phyloP scores from a whole-genome alignment of 768 basidiomycete species.

The Neoboletus subvelutipes region DNA sequence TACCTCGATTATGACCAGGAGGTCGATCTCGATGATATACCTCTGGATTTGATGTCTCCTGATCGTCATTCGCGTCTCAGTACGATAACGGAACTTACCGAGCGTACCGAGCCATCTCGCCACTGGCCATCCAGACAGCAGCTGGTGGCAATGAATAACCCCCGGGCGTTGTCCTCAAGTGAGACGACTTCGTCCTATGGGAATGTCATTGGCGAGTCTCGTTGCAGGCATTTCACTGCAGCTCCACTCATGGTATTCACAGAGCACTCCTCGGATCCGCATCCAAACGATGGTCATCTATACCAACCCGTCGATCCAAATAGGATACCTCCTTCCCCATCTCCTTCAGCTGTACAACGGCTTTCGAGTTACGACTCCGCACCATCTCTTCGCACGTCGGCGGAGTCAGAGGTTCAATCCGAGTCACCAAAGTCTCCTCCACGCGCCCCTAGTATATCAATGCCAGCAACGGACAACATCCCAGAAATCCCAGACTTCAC shows the following conservation, averaged over 20 bases:
- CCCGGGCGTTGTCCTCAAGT: constrained; percentile 36
- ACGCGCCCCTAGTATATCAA: constrained; percentile 42
- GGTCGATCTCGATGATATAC: constrained; percentile 27
- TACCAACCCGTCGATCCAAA: constrained; percentile 48
- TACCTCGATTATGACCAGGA: constrained; percentile 24
- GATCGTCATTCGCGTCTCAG: constrained; percentile 44
- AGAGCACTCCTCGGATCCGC: constrained; percentile 18
- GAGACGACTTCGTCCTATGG: constrained; percentile 61
- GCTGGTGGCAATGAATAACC: constrained; percentile 38
- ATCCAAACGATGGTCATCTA: constrained; percentile 6
- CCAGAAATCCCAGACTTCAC: constrained; percentile 55
- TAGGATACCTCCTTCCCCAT: constrained; percentile 61
- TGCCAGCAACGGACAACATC: constrained; percentile 47
- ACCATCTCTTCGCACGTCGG: constrained; percentile 51
- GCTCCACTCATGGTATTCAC: constrained; percentile 6
- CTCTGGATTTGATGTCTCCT: constrained; percentile 35
- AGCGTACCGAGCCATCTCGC: constrained; percentile 58
- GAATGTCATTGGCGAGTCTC: constrained; percentile 51
- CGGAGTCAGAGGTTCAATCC: constrained; percentile 34
- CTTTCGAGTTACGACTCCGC: constrained; percentile 58
- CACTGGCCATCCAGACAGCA: constrained; percentile 46
- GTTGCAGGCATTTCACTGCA: not conserved
- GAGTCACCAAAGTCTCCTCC: constrained; percentile 38
- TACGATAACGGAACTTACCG: constrained; percentile 68
- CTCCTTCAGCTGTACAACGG: constrained; percentile 61